These are phyloP conservation scores for Stenogyne calaminthoides DNA, from an alignment of 305 asterid genomes.

Conservation along the genomic window DNA sequence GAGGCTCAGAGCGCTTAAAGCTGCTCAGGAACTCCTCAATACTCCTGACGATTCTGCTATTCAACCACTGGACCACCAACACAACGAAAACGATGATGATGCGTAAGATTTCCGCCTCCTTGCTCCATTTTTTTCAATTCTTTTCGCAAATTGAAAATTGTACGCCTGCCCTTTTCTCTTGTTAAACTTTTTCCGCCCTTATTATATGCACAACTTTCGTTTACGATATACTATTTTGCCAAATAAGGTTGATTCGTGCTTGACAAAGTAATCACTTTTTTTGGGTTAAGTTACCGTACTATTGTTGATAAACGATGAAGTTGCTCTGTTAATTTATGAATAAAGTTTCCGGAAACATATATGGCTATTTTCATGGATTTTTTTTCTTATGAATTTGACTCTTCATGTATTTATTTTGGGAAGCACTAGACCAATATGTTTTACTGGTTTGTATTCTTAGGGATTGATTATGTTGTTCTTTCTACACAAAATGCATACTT, in stretches of 20 bases:
- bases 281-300: background rate
- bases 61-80: background rate
- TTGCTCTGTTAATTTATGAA: background rate
- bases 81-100: conserved; percentile 24
- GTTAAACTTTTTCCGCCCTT: background rate
- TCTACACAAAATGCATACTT: background rate
- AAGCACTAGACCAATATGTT: background rate
- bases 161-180: background rate
- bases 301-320: background rate
- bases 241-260: conserved; percentile 4
- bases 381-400: background rate
- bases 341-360: background rate
- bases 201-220: background rate
- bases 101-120: conserved; percentile 35
- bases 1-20: conserved; percentile 78
- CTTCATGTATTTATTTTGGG: background rate
- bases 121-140: background rate
- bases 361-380: background rate
- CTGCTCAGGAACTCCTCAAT: conserved; percentile 82
- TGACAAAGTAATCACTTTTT: background rate
- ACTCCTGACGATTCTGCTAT: conserved; percentile 64
- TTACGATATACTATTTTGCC: background rate
- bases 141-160: background rate
- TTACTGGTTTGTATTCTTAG: conserved; percentile 1
- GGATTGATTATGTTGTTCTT: background rate